phyloP scores from a whole-genome alignment of 2,329 filamentous ascomycete genomes.

The Cryphonectria japonica region DNA sequence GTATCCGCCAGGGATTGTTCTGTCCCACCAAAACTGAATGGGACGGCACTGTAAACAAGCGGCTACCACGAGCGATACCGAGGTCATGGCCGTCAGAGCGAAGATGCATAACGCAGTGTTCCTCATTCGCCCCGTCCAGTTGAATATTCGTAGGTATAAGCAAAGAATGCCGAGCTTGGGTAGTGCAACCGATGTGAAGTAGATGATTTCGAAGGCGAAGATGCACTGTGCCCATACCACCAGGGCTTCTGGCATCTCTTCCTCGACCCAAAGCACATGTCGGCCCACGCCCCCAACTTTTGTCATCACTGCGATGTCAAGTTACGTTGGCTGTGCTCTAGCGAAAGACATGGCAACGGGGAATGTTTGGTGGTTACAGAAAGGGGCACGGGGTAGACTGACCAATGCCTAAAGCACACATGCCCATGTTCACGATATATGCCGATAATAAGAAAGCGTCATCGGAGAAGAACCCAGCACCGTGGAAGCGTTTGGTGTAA shows the following conservation, averaged over 20 bases:
- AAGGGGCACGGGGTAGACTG: constrained; percentile 1
- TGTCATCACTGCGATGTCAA: constrained; percentile 31
- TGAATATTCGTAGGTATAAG: constrained; percentile 39
- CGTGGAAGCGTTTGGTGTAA: constrained; percentile 31
- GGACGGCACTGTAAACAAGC: constrained; percentile 43
- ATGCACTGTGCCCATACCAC: constrained; percentile 34
- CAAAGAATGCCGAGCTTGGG: constrained; percentile 38
- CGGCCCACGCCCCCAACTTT: constrained; percentile 35
- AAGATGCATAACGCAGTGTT: constrained; percentile 31
- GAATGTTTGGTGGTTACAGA: neutral
- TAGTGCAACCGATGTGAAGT: constrained; percentile 36
- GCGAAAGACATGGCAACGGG: neutral
- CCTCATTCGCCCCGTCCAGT: constrained; percentile 34
- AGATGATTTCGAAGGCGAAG: constrained; percentile 37
- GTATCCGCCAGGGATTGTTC: constrained; percentile 42
- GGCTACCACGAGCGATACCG: constrained; percentile 32
- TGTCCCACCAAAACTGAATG: constrained; percentile 49
- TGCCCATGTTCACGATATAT: constrained; percentile 32
- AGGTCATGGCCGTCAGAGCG: constrained; percentile 31
- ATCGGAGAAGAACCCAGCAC: constrained; percentile 28
- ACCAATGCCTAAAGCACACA: constrained; percentile 33
- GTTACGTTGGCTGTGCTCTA: neutral
- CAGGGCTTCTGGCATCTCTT: constrained; percentile 28
- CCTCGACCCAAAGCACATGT: constrained; percentile 31
- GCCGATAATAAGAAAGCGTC: constrained; percentile 31